A percentile compares a stretch with the other conserved stretches of the same genome.
These are phyloP conservation scores for Phytomonas sp. DNA, from an alignment of 208 protist species.

Conservation along the genomic window DNA sequence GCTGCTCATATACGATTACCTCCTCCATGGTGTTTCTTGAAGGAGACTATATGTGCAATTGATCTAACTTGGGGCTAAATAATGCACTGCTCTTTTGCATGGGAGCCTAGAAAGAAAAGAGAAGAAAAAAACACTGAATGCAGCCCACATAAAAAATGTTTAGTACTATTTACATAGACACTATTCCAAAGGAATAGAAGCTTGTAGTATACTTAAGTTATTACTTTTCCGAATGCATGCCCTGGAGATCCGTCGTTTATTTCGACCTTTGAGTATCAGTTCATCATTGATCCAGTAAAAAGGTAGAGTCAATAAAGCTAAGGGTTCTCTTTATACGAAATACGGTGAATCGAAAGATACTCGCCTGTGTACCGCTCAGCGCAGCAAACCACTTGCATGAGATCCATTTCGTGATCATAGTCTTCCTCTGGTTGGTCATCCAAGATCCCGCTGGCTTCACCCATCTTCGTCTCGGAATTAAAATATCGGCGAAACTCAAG, in stretches of 20 bases:
- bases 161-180: not conserved
- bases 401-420: constrained; percentile 6
- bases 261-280: not conserved
- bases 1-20: not conserved
- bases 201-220: not conserved
- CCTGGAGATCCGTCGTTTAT: not conserved
- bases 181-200: not conserved
- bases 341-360: constrained; percentile 62
- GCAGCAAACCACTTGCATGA: constrained; percentile 27
- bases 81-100: not conserved
- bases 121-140: not conserved
- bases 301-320: not conserved
- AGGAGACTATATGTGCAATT: not conserved
- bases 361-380: constrained; percentile 79
- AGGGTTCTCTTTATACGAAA: constrained; percentile 11
- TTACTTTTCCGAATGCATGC: not conserved
- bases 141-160: not conserved
- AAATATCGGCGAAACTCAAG: constrained; percentile 27
- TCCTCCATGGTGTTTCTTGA: not conserved
- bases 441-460: not conserved
- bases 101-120: not conserved
- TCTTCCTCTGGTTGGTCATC: constrained; percentile 6
- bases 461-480: not conserved
- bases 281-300: not conserved
- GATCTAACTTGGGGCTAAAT: not conserved